Evolutionary conservation across 352 stramenopile species (phyloP).

Genomic region (Globisporangium okanoganense): DNA sequence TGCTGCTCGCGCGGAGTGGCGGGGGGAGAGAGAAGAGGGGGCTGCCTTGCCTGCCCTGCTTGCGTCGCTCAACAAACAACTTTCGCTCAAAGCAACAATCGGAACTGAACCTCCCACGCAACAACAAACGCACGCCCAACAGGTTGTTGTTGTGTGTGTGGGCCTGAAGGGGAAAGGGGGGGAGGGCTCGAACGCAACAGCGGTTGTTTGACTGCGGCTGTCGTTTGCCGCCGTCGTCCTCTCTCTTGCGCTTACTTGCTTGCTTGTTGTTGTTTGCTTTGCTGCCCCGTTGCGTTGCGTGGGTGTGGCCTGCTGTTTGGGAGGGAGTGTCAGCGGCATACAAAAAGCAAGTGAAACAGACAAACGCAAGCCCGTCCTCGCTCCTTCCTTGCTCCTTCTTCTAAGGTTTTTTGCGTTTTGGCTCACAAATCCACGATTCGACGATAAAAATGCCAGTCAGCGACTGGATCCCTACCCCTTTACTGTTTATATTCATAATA

Average conservation of each 20-base stretch:
- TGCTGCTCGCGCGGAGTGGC: background rate
- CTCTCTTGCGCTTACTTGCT: slow-evolving; percentile 13
- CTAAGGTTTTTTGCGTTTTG: background rate
- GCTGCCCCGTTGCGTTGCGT: slow-evolving; percentile 1
- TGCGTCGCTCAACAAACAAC: slow-evolving; percentile 7
- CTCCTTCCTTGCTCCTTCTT: slow-evolving; percentile 1
- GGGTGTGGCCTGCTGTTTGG: slow-evolving; percentile 5
- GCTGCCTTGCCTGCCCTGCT: background rate
- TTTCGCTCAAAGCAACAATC: slow-evolving; percentile 14
- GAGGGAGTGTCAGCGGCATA: background rate
- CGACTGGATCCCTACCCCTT: background rate
- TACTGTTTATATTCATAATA: background rate
- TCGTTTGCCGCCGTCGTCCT: slow-evolving; percentile 2
- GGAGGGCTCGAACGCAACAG: slow-evolving; percentile 1
- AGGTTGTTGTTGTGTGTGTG: background rate
- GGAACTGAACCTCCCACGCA: slow-evolving; percentile 14
- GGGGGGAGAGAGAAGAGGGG: background rate
- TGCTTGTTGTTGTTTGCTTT: slow-evolving; percentile 1
- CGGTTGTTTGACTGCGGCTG: background rate
- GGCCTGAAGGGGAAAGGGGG: slow-evolving; percentile 1
- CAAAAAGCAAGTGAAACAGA: slow-evolving; percentile 7
- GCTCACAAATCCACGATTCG: background rate
- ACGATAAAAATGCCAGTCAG: background rate
- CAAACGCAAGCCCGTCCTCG: background rate
- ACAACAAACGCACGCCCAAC: background rate